These are phyloP conservation scores for Saccharomyces kudriavzevii DNA, from an alignment of 805 yeast genomes.

Conservation along the genomic window DNA sequence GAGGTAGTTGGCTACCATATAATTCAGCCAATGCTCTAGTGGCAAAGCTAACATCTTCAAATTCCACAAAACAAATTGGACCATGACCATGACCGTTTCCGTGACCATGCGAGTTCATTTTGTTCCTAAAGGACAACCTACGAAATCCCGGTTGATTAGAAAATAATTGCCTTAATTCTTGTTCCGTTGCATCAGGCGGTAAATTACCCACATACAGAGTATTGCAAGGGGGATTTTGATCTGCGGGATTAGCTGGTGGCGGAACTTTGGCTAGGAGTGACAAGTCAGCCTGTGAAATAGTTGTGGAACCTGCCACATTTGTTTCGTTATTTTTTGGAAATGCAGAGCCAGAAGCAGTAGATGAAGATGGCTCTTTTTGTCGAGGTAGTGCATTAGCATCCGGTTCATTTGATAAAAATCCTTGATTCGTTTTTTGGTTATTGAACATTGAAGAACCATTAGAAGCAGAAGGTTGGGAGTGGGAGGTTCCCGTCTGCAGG, in stretches of 20 bases:
- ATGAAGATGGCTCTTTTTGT: conserved; percentile 1
- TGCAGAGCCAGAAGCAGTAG: conserved; percentile 12
- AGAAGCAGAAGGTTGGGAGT: not conserved
- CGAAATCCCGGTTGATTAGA: conserved; percentile 85
- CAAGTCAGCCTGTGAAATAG: conserved; percentile 43
- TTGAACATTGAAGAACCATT: not conserved
- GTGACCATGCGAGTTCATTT: conserved; percentile 34
- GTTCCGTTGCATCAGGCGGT: conserved; percentile 92
- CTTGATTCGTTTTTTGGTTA: not conserved
- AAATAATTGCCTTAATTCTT: conserved; percentile 75
- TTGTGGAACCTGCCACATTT: conserved; percentile 7
- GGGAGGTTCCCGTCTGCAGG: not conserved
- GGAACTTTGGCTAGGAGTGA: conserved; percentile 69
- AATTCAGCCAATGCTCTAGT: conserved; percentile 85
- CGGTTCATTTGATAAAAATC: not conserved
- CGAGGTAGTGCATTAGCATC: not conserved
- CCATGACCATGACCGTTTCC: conserved; percentile 53
- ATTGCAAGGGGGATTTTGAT: conserved; percentile 96
- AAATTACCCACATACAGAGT: conserved; percentile 90
- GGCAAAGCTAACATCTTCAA: conserved; percentile 86
- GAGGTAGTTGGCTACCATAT: conserved; percentile 79
- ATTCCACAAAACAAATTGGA: conserved; percentile 97
- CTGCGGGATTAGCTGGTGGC: conserved; percentile 93
- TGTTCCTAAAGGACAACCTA: conserved; percentile 80
- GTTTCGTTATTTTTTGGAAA: not conserved